These are phyloP conservation scores for Somion occarium DNA, from an alignment of 1,284 basidiomycete genomes.

Conservation along the genomic window DNA sequence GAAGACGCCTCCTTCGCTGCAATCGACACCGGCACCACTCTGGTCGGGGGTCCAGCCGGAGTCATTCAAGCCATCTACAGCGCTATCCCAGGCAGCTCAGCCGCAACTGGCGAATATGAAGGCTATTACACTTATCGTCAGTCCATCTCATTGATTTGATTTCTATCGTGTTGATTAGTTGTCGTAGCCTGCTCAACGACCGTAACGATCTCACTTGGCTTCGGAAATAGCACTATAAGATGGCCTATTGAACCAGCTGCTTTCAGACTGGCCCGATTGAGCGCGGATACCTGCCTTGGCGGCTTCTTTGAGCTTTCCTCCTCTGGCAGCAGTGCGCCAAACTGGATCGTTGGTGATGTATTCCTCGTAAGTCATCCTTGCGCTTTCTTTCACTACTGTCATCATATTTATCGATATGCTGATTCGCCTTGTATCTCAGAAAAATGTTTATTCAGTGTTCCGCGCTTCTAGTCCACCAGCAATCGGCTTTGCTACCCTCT, in stretches of 20 bases:
- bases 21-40: conserved; percentile 41
- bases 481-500: conserved; percentile 46
- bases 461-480: conserved; percentile 36
- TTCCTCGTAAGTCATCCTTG: conserved; percentile 41
- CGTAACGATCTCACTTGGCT: conserved; percentile 12
- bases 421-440: conserved; percentile 23
- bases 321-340: conserved; percentile 29
- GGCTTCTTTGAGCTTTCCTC: conserved; percentile 44
- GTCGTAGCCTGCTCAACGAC: conserved; percentile 11
- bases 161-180: background rate
- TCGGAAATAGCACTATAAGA: conserved; percentile 15
- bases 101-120: conserved; percentile 10
- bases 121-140: conserved; percentile 16
- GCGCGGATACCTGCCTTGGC: conserved; percentile 42
- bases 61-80: conserved; percentile 32
- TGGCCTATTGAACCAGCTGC: conserved; percentile 43
- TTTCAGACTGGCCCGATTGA: conserved; percentile 42
- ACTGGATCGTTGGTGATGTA: conserved; percentile 55
- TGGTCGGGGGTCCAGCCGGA: conserved; percentile 31
- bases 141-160: background rate
- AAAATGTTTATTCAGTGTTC: conserved; percentile 56
- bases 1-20: conserved; percentile 20
- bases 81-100: conserved; percentile 27
- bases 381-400: background rate
- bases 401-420: background rate